Conservation (phyloP, 2,329 filamentous ascomycete genomes). For the Botrytis galanthina region DNA sequence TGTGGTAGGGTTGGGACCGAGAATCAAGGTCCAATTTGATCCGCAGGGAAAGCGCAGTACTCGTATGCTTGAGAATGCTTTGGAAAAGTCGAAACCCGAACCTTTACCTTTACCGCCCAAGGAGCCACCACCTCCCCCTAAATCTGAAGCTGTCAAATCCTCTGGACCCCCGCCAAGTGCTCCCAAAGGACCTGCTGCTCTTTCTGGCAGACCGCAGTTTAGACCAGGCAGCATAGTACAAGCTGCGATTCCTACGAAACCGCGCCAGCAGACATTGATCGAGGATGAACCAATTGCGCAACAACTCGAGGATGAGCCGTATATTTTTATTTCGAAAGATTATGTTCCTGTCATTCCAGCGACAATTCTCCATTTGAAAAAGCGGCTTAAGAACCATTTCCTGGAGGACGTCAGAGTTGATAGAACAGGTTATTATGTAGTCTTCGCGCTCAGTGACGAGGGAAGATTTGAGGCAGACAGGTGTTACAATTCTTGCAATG, state of each 20-base stretch:
- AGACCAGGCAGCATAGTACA: conserved; percentile 29
- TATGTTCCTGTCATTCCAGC: conserved; percentile 84
- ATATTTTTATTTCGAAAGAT: conserved; percentile 83
- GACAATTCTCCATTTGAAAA: conserved; percentile 87
- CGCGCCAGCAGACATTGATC: conserved; percentile 53
- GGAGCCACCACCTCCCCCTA: conserved; percentile 38
- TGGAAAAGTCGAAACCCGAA: conserved; percentile 59
- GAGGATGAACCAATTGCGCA: conserved; percentile 61
- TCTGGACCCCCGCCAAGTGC: conserved; percentile 75
- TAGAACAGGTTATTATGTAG: conserved; percentile 81
- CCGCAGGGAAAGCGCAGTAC: conserved; percentile 81
- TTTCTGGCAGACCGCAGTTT: conserved; percentile 33
- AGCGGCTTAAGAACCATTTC: conserved; percentile 77
- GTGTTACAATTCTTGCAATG: conserved; percentile 76
- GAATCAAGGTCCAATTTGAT: conserved; percentile 76
- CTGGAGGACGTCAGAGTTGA: conserved; percentile 83
- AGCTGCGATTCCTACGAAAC: conserved; percentile 43
- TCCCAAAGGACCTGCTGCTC: conserved; percentile 68
- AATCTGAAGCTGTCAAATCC: conserved; percentile 44
- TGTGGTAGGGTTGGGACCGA: conserved; percentile 71
- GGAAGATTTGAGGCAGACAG: conserved; percentile 79
- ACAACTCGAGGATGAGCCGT: conserved; percentile 75
- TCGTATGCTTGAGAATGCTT: conserved; percentile 70
- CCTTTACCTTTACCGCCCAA: conserved; percentile 37
- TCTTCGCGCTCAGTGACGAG: conserved; percentile 76